These are phyloP conservation scores for Alternaria triticina DNA, from an alignment of 2,329 filamentous ascomycete genomes.

Conservation along the genomic window DNA sequence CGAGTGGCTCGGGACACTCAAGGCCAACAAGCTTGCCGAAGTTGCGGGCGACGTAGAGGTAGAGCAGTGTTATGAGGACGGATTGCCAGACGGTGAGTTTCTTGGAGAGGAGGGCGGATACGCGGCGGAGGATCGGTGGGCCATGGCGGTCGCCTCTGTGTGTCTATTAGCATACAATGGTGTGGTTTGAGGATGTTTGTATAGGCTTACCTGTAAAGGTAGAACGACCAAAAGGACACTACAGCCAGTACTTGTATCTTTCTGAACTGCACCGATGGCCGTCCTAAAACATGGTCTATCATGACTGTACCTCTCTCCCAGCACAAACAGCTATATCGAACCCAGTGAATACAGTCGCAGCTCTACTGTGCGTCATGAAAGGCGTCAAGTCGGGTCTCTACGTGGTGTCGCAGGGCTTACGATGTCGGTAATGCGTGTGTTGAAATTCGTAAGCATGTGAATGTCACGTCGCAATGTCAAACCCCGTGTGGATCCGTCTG, in stretches of 20 bases:
- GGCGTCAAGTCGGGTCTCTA: constrained; percentile 11
- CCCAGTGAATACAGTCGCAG: not conserved
- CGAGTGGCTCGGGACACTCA: constrained; percentile 89
- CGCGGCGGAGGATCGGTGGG: constrained; percentile 72
- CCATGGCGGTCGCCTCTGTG: constrained; percentile 83
- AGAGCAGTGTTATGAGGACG: constrained; percentile 84
- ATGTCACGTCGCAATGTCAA: not conserved
- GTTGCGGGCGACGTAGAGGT: constrained; percentile 89
- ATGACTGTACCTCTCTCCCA: constrained; percentile 23
- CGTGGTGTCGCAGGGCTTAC: not conserved
- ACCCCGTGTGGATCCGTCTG: constrained; percentile 4
- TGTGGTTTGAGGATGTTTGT: not conserved
- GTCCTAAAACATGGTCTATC: constrained; percentile 85
- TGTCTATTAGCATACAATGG: constrained; percentile 18
- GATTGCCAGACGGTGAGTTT: constrained; percentile 88
- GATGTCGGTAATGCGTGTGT: not conserved
- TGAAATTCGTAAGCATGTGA: constrained; percentile 4
- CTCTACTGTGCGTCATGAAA: constrained; percentile 21
- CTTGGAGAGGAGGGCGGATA: constrained; percentile 74
- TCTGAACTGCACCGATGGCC: constrained; percentile 88
- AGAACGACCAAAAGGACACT: constrained; percentile 87
- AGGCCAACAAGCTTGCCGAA: constrained; percentile 91
- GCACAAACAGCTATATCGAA: not conserved
- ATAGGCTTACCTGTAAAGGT: constrained; percentile 71
- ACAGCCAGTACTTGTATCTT: constrained; percentile 93